phyloP scores from a whole-genome alignment of 2,329 filamentous ascomycete genomes.

The Hymenoscyphus scutula region DNA sequence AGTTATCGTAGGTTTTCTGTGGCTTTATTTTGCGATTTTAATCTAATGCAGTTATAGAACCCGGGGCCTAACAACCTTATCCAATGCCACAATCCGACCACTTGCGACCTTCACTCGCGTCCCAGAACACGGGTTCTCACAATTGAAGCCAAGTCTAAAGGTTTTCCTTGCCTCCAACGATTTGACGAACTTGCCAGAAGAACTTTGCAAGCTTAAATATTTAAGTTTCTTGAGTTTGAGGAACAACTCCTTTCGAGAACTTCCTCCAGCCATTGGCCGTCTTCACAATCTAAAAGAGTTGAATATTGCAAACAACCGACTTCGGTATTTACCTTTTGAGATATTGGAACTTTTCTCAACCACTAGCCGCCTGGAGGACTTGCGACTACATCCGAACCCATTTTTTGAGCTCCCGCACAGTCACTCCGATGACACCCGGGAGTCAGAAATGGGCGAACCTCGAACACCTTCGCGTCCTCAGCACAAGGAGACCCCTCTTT shows the following conservation, averaged over 20 bases:
- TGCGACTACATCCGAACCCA: conserved; percentile 63
- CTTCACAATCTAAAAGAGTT: conserved; percentile 59
- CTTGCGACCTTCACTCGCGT: conserved; percentile 55
- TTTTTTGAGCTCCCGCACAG: conserved; percentile 46
- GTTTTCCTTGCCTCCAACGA: conserved; percentile 61
- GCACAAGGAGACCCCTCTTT: background rate
- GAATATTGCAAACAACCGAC: conserved; percentile 63
- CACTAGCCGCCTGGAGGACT: conserved; percentile 45
- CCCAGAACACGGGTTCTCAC: conserved; percentile 45
- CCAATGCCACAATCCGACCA: conserved; percentile 55
- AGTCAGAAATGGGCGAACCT: conserved; percentile 18
- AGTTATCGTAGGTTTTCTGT: conserved; percentile 54
- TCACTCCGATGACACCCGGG: conserved; percentile 13
- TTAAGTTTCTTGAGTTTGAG: conserved; percentile 66
- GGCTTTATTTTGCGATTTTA: background rate
- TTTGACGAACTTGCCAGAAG: conserved; percentile 54
- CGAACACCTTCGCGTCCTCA: conserved; percentile 13
- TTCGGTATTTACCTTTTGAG: conserved; percentile 61
- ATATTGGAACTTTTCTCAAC: conserved; percentile 54
- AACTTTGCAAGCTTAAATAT: conserved; percentile 59
- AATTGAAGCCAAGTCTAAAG: conserved; percentile 57
- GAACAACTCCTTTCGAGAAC: conserved; percentile 57
- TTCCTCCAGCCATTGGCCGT: conserved; percentile 58
- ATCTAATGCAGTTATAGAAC: conserved; percentile 26
- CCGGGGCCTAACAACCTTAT: conserved; percentile 47